A percentile compares a stretch with the other conserved stretches of the same genome.
These are phyloP conservation scores for Fagus crenata DNA, from an alignment of 306 rosid genomes.

Conservation along the genomic window DNA sequence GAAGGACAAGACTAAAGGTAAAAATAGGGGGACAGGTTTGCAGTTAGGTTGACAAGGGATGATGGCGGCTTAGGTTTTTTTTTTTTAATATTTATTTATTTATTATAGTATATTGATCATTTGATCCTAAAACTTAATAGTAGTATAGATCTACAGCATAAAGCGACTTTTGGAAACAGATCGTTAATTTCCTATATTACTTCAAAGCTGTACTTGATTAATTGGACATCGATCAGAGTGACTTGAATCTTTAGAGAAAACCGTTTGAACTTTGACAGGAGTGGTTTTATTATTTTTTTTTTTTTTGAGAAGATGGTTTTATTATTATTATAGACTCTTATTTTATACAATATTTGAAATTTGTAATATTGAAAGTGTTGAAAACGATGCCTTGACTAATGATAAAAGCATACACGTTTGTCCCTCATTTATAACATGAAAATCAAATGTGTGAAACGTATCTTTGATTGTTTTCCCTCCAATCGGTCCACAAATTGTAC, in stretches of 20 bases:
- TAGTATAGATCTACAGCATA: neutral
- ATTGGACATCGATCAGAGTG: slow-evolving; percentile 15
- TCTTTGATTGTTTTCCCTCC: neutral
- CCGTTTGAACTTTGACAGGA: slow-evolving; percentile 11
- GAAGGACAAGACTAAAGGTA: neutral
- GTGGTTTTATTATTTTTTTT: slow-evolving; percentile 1
- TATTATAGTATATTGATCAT: no score
- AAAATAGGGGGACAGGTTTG: slow-evolving; percentile 8
- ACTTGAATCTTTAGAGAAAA: slow-evolving; percentile 28
- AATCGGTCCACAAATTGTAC: neutral
- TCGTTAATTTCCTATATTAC: neutral
- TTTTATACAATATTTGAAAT: slow-evolving; percentile 2
- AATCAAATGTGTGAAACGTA: slow-evolving; percentile 4
- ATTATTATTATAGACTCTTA: slow-evolving; percentile 26
- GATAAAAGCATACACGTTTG: slow-evolving; percentile 10
- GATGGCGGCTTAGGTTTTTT: neutral
- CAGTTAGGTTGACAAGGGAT: slow-evolving; percentile 8
- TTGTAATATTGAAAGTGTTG: neutral
- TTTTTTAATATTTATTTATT: neutral
- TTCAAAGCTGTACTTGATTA: neutral
- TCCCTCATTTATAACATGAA: slow-evolving; percentile 11
- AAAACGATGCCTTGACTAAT: slow-evolving; percentile 20
- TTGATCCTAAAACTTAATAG: neutral
- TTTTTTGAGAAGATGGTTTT: no score
- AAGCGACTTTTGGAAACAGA: neutral